Evolutionary conservation across 2,329 filamentous ascomycete species (phyloP), one percentile per base, ranked within the genome.

Genomic region (Fusarium concolor): DNA sequence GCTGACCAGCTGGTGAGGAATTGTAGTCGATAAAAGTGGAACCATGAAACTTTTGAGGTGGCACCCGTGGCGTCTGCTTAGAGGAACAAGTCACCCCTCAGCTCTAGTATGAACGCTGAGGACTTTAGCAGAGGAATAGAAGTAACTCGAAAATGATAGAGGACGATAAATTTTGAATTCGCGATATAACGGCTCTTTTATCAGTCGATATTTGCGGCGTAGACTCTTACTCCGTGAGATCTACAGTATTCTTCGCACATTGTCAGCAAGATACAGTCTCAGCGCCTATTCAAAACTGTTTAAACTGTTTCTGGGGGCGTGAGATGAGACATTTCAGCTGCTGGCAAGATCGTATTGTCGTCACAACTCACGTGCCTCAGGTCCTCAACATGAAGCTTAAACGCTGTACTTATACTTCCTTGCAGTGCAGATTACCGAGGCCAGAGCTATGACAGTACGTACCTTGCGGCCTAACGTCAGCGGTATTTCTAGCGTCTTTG

Each of bases 391-490:
- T 42, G 31, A 51, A 47, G 44, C 35, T 56, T 43, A 59, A 49
- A 42, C 44, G 49, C 38, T n/a, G 61, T 64, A 64, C 43, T 20
- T 62, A 17, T 70, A 69, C 66, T 62, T 63, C 14, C 37, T 39
- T 29, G 22, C 22, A 12, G 24, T 45, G 14, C 29, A 59, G 42
- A 63, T 70, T 66, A 37, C 45, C 56, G 49, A 47, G 39, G 26
- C 3, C 17, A 26, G 33, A 70, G 52, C 52, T 46, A 49, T 53
- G 41, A 46, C 29, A 47, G 28, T 69, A 70, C 55, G 62, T 62
- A 66, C 26, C 22, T 35, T 12, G 42, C 18, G 28, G 35, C 54
- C 29, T 63, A 71, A 73, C 70, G 70, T 73, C 71, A 73, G 71
- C 69, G 51, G 45, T 62, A 37, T 55, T 39, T 47, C 43, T 64